Evolutionary conservation across 2,329 filamentous ascomycete genomes (phyloP), one percentile per base, ranked within the genome.

Genomic region (Anisogramma anomala): DNA sequence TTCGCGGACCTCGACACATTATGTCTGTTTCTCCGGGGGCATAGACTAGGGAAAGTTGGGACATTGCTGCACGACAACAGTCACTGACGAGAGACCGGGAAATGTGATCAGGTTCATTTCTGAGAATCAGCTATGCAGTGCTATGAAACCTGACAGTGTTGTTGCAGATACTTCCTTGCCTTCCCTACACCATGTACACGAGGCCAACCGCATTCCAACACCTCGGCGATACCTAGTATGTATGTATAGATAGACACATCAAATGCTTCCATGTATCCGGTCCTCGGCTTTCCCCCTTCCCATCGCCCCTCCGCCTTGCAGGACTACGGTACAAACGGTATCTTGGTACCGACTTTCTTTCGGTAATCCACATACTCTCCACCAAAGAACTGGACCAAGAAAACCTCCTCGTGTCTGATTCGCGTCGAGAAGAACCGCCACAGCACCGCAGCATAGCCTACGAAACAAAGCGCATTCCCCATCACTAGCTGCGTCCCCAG

Each of bases 401-500:
- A 75, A 20, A 67, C 66, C 62, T 98, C 91, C 65, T 98, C 91
- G 23, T 77, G 78, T 40, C 60, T 61, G 49, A 96, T 88, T 46
- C 91, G 69, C 10, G 58, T 64, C 13, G 68, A 71, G 58, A 98
- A 98, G 60, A 98, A 98, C 46, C 66, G 70, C 85, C 85, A 95
- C 50, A 98, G 60, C 13, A 93, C 82, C 6, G 71, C 58, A 0
- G 75, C 63, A 65, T 94, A 96, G 2, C 63, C 82, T 6, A 79
- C 50, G 43, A 93, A 77, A 58, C 86, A 94, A 2, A 94, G 50
- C 7, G 73, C 63, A 61, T 98, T 98, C 14, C 89, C 89, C 49
- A 95, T 69, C 41, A 94, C 77, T 32, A 96, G 56, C 67, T 98
- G 91, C 10, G 88, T 94, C 4, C 91, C 91, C n/a, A 96, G 56